Percentiles rank a stretch among this genome's conserved stretches.
These are phyloP conservation scores for Loxodes magnus DNA, from an alignment of 73 alveolate species.

Conservation along the genomic window DNA sequence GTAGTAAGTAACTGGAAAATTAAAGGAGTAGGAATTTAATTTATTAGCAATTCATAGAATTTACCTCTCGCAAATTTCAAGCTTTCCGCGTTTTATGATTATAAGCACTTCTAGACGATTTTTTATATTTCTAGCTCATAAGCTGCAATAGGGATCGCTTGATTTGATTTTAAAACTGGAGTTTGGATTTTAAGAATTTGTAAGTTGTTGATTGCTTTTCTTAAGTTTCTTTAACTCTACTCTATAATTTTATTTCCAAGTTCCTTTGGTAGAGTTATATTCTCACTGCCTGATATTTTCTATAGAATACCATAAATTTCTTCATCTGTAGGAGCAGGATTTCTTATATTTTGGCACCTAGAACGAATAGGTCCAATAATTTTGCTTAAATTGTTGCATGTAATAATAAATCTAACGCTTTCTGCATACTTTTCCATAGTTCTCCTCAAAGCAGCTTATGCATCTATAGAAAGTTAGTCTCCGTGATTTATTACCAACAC, in stretches of 20 bases:
- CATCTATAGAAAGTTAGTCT: conserved; percentile 86
- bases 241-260: conserved; percentile 37
- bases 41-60: conserved; percentile 45
- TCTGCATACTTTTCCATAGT: conserved; percentile 96
- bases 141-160: conserved; percentile 29
- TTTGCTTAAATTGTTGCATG: conserved; percentile 70
- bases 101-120: conserved; percentile 18
- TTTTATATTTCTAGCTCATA: conserved; percentile 30
- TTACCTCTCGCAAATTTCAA: conserved; percentile 40
- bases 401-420: conserved; percentile 79
- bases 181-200: conserved; percentile 18
- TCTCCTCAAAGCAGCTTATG: conserved; percentile 93
- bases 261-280: conserved; percentile 27
- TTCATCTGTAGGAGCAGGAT: conserved; percentile 71
- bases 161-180: conserved; percentile 11
- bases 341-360: conserved; percentile 87
- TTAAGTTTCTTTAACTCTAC: conserved; percentile 47
- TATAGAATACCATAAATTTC: conserved; percentile 44
- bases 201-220: conserved; percentile 63
- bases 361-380: conserved; percentile 87
- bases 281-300: conserved; percentile 42
- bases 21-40: conserved; percentile 56
- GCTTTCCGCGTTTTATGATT: conserved; percentile 38
- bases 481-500: conserved; percentile 87
- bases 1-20: conserved; percentile 42